Evolutionary conservation across 2,329 filamentous ascomycete genomes (phyloP), one percentile per base, ranked within the genome.

Genomic region (Colletotrichum sansevieriae): DNA sequence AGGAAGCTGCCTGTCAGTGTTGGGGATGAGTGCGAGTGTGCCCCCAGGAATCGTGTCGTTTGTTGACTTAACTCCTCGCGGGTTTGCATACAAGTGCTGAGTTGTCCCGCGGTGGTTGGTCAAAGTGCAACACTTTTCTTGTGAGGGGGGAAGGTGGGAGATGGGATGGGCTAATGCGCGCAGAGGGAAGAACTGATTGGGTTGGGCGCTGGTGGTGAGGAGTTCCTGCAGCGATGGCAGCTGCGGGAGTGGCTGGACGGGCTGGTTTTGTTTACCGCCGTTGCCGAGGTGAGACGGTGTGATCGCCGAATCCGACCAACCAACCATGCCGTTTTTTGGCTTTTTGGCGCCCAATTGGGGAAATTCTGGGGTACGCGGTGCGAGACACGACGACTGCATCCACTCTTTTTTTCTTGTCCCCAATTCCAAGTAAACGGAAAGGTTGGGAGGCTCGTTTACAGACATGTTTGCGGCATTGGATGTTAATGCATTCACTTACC

Each of bases 41-140:
- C 49, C 37, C 52, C 22, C 11, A 37, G 52, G 25, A 55, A 55
- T 41, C 10, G 35, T 29, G 47, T 55, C 7, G 13, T 29, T 55
- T 63, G 60, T 65, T 52, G 63, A 61, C 63, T 65, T 55, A 54
- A 25, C 52, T 25, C 46, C 41, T 62, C 9, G 20, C 20, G 46
- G 58, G 47, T 62, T 62, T 62, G 59, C 59, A 54, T 62, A 61
- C 62, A 66, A 65, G 49, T 60, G 68, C 39, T 70, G 67, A 56
- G 68, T 33, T 70, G 65, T 70, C 68, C 58, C 55, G 35, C 43
- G 60, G 68, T 70, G 68, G 68, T 69, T 70, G 68, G 68, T 65
- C 49, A 20, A 43, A 15, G 37, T 37, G 9, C 25, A 46, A 9
- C 29, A 29, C 7, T 29, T 29, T 29, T 29, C 4, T 29, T 25